A percentile compares a stretch with the other conserved stretches of the same genome.
Evolutionary conservation across 208 protist genomes (phyloP).

Genomic region (Trypanosoma grayi): DNA sequence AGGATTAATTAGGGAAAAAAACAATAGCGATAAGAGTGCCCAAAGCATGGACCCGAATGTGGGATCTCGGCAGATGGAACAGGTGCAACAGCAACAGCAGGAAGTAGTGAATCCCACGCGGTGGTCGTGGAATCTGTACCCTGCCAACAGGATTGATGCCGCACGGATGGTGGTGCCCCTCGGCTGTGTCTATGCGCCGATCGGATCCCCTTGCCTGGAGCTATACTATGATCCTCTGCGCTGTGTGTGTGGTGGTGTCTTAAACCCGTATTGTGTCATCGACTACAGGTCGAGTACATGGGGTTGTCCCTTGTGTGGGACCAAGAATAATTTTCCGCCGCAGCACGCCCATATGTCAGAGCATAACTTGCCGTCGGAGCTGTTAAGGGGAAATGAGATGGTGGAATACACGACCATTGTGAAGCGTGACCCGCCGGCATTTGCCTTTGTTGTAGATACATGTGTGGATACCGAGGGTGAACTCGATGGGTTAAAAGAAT

Average conservation of each 20-base stretch:
- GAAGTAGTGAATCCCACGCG: slow-evolving; percentile 40
- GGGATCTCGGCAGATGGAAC: slow-evolving; percentile 6
- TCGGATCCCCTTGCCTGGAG: slow-evolving; percentile 83
- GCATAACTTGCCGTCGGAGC: slow-evolving; percentile 89
- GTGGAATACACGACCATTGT: slow-evolving; percentile 93
- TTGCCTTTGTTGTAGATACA: slow-evolving; percentile 98
- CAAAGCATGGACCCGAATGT: slow-evolving; percentile 18
- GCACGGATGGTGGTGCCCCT: slow-evolving; percentile 95
- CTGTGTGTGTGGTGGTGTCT: slow-evolving; percentile 92
- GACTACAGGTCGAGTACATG: slow-evolving; percentile 71
- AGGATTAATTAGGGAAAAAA: neutral
- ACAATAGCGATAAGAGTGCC: too few relatives aligned
- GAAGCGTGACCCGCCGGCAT: slow-evolving; percentile 55
- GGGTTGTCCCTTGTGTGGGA: slow-evolving; percentile 96
- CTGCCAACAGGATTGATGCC: slow-evolving; percentile 93
- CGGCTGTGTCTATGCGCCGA: slow-evolving; percentile 95
- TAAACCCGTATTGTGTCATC: slow-evolving; percentile 94
- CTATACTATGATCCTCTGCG: slow-evolving; percentile 93
- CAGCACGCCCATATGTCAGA: slow-evolving; percentile 92
- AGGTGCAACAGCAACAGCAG: slow-evolving; percentile 8
- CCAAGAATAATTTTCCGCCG: slow-evolving; percentile 94
- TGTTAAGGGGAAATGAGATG: slow-evolving; percentile 90
- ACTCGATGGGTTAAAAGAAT: slow-evolving; percentile 92
- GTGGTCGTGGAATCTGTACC: slow-evolving; percentile 96
- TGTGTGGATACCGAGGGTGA: slow-evolving; percentile 95